These are phyloP conservation scores for Fusarium clavum DNA, from an alignment of 2,329 filamentous ascomycete genomes.

Conservation along the genomic window DNA sequence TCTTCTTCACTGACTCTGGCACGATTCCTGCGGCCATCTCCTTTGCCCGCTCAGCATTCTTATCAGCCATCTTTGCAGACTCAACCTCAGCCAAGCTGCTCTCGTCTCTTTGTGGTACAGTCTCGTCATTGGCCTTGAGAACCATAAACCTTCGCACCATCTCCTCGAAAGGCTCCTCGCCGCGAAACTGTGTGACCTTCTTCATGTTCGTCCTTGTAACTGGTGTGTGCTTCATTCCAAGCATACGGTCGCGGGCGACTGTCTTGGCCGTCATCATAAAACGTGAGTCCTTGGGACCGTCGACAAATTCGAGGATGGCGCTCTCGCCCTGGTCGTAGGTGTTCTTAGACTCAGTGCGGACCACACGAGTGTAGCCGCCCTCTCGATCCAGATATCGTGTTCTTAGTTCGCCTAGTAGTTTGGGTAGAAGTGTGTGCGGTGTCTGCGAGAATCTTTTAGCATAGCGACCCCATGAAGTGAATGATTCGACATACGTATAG, in stretches of 20 bases:
- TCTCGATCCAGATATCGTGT: constrained; percentile 81
- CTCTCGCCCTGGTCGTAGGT: constrained; percentile 85
- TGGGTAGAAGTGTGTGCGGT: constrained; percentile 78
- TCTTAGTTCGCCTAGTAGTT: constrained; percentile 86
- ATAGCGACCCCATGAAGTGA: not conserved
- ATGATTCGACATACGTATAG: constrained; percentile 78
- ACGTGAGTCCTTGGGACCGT: constrained; percentile 92
- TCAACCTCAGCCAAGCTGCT: constrained; percentile 27
- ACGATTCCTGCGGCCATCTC: constrained; percentile 49
- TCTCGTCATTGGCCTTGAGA: constrained; percentile 33
- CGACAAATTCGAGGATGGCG: constrained; percentile 93
- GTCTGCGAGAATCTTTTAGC: constrained; percentile 60
- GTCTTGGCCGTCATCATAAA: constrained; percentile 94
- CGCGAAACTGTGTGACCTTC: constrained; percentile 86
- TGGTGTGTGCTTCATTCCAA: constrained; percentile 71
- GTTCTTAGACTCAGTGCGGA: constrained; percentile 90
- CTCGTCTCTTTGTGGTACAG: constrained; percentile 21
- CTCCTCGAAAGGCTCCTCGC: constrained; percentile 74
- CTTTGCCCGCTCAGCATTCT: constrained; percentile 50
- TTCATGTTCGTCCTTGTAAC: constrained; percentile 81
- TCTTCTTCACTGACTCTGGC: constrained; percentile 44
- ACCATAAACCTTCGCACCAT: constrained; percentile 63
- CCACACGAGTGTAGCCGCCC: constrained; percentile 94
- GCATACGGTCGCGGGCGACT: constrained; percentile 71
- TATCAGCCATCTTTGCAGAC: constrained; percentile 38